Percentiles rank a stretch among this genome's conserved stretches.
Conservation (phyloP, 257 asterid species). For the Galeopsis tetrahit region DNA sequence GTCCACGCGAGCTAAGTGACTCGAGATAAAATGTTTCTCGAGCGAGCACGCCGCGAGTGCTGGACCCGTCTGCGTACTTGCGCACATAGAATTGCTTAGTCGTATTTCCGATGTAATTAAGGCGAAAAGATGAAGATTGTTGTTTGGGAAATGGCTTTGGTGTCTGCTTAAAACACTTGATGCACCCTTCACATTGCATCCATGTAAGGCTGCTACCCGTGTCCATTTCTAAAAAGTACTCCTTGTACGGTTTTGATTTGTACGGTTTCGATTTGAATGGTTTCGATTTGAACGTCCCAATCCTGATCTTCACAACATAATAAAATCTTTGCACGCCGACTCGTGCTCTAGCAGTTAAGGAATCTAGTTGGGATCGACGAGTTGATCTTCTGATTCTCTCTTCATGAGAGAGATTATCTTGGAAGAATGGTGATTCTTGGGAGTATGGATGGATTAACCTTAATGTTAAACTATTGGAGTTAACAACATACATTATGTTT, state of each 20-base stretch:
- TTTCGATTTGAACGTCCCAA: slow-evolving; percentile 33
- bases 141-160: slow-evolving; percentile 34
- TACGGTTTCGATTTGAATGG: slow-evolving; percentile 16
- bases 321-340: slow-evolving; percentile 8
- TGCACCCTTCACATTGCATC: slow-evolving; percentile 36
- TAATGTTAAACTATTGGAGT: slow-evolving; percentile 25
- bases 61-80: slow-evolving; percentile 21
- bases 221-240: slow-evolving; percentile 23
- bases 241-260: slow-evolving; percentile 10
- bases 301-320: slow-evolving; percentile 29
- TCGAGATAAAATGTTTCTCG: slow-evolving; percentile 27
- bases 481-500: slow-evolving; percentile 3
- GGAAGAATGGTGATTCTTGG: slow-evolving; percentile 29
- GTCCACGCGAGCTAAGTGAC: slow-evolving; percentile 6
- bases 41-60: slow-evolving; percentile 31
- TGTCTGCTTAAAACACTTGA: slow-evolving; percentile 31
- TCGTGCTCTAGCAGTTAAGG: background rate
- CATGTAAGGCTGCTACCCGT: background rate
- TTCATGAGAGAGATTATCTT: slow-evolving; percentile 10
- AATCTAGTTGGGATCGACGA: slow-evolving; percentile 11
- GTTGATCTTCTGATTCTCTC: slow-evolving; percentile 28
- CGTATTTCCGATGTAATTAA: background rate
- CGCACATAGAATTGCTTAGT: background rate
- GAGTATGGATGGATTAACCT: slow-evolving; percentile 31
- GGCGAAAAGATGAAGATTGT: slow-evolving; percentile 33